Evolutionary conservation across 345 rosid species (phyloP).

Genomic region (Gossypium turneri): DNA sequence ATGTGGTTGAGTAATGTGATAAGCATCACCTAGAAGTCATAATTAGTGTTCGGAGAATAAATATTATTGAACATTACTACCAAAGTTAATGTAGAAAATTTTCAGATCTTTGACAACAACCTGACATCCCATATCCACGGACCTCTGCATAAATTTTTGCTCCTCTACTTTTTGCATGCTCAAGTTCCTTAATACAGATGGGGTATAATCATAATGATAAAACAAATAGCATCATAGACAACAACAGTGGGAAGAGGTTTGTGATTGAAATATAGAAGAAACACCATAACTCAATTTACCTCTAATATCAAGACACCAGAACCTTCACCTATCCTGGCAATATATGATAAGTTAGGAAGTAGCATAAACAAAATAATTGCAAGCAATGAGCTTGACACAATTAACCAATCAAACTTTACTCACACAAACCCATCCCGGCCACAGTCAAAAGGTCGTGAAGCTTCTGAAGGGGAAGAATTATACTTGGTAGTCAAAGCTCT

Average conservation of each 20-base stretch:
- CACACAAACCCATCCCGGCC: constrained; percentile 97
- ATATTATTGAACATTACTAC: background rate
- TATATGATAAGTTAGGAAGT: constrained; percentile 15
- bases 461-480: constrained; percentile 74
- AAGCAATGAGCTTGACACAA: constrained; percentile 11
- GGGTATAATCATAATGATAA: background rate
- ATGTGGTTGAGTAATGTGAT: constrained; percentile 93
- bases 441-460: constrained; percentile 92
- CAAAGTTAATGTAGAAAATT: background rate
- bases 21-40: constrained; percentile 69
- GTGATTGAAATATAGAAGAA: background rate
- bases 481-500: constrained; percentile 86
- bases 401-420: constrained; percentile 31
- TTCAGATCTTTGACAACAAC: constrained; percentile 30
- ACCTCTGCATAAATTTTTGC: constrained; percentile 89
- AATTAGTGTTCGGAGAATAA: constrained; percentile 17
- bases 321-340: constrained; percentile 93
- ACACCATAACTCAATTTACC: constrained; percentile 42
- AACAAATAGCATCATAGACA: background rate
- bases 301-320: constrained; percentile 79
- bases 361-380: constrained; percentile 1
- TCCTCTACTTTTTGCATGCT: constrained; percentile 85
- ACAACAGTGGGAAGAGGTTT: background rate
- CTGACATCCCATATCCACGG: constrained; percentile 99
- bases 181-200: constrained; percentile 53